Conservation (phyloP, 1,284 basidiomycete species). For the Ustilago shanxiensis region DNA sequence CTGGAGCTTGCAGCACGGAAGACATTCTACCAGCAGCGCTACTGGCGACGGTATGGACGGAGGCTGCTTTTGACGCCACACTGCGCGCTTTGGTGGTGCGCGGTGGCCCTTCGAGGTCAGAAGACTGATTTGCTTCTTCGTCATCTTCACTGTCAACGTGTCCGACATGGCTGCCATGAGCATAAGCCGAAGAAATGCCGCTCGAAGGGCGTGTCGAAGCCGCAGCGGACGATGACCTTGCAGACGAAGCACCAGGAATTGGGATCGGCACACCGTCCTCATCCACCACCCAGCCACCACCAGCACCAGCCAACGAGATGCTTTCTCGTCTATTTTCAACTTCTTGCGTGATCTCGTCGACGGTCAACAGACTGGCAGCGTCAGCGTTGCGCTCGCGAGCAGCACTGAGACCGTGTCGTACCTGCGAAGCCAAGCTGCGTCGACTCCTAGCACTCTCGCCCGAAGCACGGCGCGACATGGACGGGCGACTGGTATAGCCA, state of each 20-base stretch:
- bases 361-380: constrained; percentile 89
- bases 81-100: constrained; percentile 60
- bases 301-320: constrained; percentile 62
- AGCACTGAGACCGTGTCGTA: constrained; percentile 47
- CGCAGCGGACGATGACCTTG: constrained; percentile 36
- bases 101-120: constrained; percentile 36
- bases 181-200: constrained; percentile 37
- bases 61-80: constrained; percentile 58
- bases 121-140: constrained; percentile 65
- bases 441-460: constrained; percentile 59
- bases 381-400: constrained; percentile 79
- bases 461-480: constrained; percentile 52
- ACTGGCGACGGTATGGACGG: constrained; percentile 21
- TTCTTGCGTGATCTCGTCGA: constrained; percentile 97
- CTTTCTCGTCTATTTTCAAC: constrained; percentile 84
- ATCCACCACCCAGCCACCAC: constrained; percentile 58
- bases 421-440: constrained; percentile 54
- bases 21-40: constrained; percentile 68
- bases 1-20: constrained; percentile 39
- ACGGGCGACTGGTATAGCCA: constrained; percentile 25
- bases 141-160: constrained; percentile 68
- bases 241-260: constrained; percentile 39
- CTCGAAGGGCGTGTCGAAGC: constrained; percentile 54
- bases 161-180: constrained; percentile 71
- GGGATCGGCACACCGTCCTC: constrained; percentile 68